Base-by-base conservation (phyloP, 805 yeast species). In the Saturnispora hagleri region DNA sequence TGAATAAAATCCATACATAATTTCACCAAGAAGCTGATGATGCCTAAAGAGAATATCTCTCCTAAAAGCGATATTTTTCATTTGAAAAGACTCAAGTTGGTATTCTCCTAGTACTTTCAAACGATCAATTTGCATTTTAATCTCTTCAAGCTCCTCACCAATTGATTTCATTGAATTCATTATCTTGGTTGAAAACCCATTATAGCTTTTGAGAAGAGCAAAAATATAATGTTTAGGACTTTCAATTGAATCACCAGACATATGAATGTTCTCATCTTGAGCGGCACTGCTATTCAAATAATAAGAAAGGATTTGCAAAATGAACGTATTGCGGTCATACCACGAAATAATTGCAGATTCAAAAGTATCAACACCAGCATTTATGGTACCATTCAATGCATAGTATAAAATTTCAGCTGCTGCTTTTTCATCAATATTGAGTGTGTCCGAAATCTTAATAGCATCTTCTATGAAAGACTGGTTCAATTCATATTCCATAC, bases 361-460 rank as follows among this genome's bases (percentile, higher is more conserved):
- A 7, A 73, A 55, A 31, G 78, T 63, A 2, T 73, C 68, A 0
- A 74, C 69, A 1, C 85, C 84, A 10, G 68, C 69, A 6, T 54
- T 51, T 8, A 53, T 47, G 59, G 61, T 67, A 54, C 60, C 64
- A 49, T 59, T 69, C 24, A 64, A 63, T 3, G 89, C 76, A 54
- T 67, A 64, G 48, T 69, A 76, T 2, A 90, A 72, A 27, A 87
- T 62, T 61, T 89, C 86, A 1, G 95, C 93, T 1, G 87, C 77
- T 2, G 77, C 72, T 28, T 86, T 49, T 63, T 91, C 97, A 65
- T 91, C 95, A 48, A 91, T 70, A 47, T 86, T 73, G 49, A 91
- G 72, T 38, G 80, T 81, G 56, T 81, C 86, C 0, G 90, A 70
- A 17, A 85, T 61, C 24, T 72, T 71, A 4, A 81, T 71, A 0